Evolutionary conservation across 257 asterid species (phyloP).

Genomic region (Agastache rugosa): DNA sequence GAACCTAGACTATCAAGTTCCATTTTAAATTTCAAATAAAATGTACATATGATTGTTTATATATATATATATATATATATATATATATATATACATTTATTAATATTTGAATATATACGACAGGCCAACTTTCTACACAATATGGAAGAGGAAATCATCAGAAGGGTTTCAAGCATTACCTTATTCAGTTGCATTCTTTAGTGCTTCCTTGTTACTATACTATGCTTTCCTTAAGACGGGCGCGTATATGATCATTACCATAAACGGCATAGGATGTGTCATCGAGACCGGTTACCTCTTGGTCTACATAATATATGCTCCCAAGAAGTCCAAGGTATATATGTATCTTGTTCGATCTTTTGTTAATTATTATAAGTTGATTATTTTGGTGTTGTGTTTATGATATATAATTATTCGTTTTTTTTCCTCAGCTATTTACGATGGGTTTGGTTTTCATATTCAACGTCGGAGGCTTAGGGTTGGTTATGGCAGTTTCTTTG

Average conservation of each 20-base stretch:
- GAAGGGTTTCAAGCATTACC: constrained; percentile 69
- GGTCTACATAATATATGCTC: constrained; percentile 50
- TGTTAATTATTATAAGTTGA: not conserved
- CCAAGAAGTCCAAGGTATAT: constrained; percentile 51
- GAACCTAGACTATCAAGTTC: constrained; percentile 15
- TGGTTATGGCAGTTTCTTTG: constrained; percentile 44
- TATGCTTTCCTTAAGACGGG: constrained; percentile 65
- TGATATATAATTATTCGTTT: not conserved
- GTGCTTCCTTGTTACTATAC: constrained; percentile 66
- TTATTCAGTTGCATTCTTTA: constrained; percentile 63
- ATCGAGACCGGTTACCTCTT: constrained; percentile 56
- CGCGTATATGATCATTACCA: constrained; percentile 59
- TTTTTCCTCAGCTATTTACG: constrained; percentile 49
- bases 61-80: not conserved
- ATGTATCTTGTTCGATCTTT: not conserved
- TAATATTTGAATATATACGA: not conserved
- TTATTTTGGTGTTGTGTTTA: too few species aligned
- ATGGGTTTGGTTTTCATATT: constrained; percentile 43
- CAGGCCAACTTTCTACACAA: constrained; percentile 73
- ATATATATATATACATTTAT: not conserved
- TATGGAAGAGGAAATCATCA: constrained; percentile 67
- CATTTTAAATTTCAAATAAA: not conserved
- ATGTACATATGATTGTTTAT: not conserved
- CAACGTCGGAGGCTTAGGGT: constrained; percentile 57
- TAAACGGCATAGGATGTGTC: constrained; percentile 60